Evolutionary conservation across 31 red algal species (phyloP).

Genomic region (Bonnemaisonia californica): DNA sequence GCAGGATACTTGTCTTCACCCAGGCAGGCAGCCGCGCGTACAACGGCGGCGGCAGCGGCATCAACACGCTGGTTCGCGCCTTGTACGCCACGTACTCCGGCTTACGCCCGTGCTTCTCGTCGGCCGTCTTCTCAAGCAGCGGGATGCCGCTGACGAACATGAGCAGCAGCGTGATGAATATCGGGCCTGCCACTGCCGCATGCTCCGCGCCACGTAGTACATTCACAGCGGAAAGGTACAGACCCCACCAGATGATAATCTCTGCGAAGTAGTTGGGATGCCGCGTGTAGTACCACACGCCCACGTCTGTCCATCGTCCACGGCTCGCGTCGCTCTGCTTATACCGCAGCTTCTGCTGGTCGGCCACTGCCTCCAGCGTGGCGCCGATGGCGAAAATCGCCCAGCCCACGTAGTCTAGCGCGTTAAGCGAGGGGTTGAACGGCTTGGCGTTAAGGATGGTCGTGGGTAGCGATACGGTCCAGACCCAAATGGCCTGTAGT

Average conservation of each 20-base stretch:
- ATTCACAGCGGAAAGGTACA: constrained; percentile 71
- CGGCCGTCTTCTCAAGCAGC: constrained; percentile 77
- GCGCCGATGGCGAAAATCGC: constrained; percentile 73
- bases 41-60: constrained; percentile 81
- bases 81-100: constrained; percentile 76
- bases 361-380: constrained; percentile 80
- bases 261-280: constrained; percentile 99
- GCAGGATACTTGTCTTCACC: constrained; percentile 75
- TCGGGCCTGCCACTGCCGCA: constrained; percentile 73
- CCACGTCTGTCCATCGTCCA: constrained; percentile 78
- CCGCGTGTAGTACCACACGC: constrained; percentile 84
- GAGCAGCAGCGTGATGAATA: constrained; percentile 93
- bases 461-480: constrained; percentile 81
- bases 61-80: constrained; percentile 70
- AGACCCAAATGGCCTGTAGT: constrained; percentile 91
- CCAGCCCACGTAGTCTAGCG: constrained; percentile 88
- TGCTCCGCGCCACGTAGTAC: constrained; percentile 44
- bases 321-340: constrained; percentile 50
- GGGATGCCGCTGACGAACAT: constrained; percentile 93
- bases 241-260: constrained; percentile 88
- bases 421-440: constrained; percentile 25
- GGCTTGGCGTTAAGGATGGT: constrained; percentile 74
- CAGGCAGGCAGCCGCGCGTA: constrained; percentile 46
- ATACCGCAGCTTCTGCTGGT: constrained; percentile 85
- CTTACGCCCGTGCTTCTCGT: constrained; percentile 70